phyloP scores from a whole-genome alignment of 1,284 basidiomycete genomes.

The Marasmius sp. region DNA sequence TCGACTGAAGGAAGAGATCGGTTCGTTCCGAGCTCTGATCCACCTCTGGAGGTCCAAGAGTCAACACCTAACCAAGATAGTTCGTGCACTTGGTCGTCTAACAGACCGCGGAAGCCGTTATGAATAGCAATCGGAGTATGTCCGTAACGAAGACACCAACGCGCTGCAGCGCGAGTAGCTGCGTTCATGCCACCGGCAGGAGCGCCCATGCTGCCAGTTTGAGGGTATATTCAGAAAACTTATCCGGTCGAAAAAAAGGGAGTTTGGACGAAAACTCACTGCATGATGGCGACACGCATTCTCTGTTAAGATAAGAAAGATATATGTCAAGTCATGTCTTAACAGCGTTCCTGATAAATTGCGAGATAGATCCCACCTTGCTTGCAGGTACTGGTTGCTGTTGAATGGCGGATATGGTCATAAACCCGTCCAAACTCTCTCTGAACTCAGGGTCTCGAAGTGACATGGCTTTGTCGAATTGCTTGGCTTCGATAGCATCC shows the following conservation, averaged over 20 bases:
- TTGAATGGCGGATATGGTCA: conserved; percentile 67
- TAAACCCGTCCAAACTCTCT: conserved; percentile 86
- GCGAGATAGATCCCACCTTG: conserved; percentile 43
- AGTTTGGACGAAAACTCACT: conserved; percentile 53
- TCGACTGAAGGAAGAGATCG: conserved; percentile 85
- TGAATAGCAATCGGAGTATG: conserved; percentile 90
- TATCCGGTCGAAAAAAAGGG: not conserved
- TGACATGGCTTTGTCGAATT: conserved; percentile 88
- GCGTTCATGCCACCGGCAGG: conserved; percentile 99
- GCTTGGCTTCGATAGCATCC: conserved; percentile 77
- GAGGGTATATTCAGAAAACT: conserved; percentile 6
- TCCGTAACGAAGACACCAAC: conserved; percentile 91
- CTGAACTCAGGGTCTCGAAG: conserved; percentile 91
- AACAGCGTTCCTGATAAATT: conserved; percentile 8
- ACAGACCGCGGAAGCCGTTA: conserved; percentile 93
- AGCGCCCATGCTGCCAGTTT: conserved; percentile 76
- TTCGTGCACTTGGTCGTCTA: conserved; percentile 85
- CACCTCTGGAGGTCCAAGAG: conserved; percentile 93
- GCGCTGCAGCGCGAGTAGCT: conserved; percentile 90
- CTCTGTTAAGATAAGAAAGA: conserved; percentile 43
- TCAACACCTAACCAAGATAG: conserved; percentile 98
- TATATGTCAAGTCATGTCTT: not conserved
- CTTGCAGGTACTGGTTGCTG: conserved; percentile 61
- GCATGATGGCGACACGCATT: conserved; percentile 89
- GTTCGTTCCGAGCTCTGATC: conserved; percentile 98